Evolutionary conservation across 192 early-diverging fungal genomes (phyloP).

Genomic region (Martensiomyces pterosporus): DNA sequence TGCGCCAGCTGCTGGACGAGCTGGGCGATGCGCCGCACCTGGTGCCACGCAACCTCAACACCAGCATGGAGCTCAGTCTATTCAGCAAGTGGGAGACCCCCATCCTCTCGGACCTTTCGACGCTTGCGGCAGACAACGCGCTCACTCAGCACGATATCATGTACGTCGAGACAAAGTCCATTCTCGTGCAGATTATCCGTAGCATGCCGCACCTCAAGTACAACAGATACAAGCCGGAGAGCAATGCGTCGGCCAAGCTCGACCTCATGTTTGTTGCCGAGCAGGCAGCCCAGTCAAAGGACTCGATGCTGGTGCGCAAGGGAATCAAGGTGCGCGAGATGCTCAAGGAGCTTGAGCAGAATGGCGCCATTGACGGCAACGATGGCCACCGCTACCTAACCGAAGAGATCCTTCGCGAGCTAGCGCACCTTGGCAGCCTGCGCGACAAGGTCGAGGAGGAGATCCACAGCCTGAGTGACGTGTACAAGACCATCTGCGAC

Average conservation of each 20-base stretch:
- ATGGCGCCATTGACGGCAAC: constrained; percentile 64
- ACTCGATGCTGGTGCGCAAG: constrained; percentile 84
- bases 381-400: constrained; percentile 79
- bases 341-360: constrained; percentile 79
- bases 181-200: constrained; percentile 90
- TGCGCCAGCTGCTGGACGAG: constrained; percentile 76
- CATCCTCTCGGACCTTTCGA: constrained; percentile 63
- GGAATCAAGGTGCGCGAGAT: constrained; percentile 95
- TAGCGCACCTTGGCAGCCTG: constrained; percentile 86
- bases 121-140: constrained; percentile 78
- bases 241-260: constrained; percentile 40
- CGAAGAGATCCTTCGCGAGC: constrained; percentile 86
- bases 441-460: constrained; percentile 85
- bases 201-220: constrained; percentile 69
- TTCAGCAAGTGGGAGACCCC: constrained; percentile 49
- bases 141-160: constrained; percentile 92
- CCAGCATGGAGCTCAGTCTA: constrained; percentile 42
- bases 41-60: constrained; percentile 42
- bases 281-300: constrained; percentile 81
- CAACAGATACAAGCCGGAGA: constrained; percentile 44
- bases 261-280: constrained; percentile 71
- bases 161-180: constrained; percentile 93
- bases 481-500: constrained; percentile 89
- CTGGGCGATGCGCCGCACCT: constrained; percentile 61
- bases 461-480: constrained; percentile 68